These are phyloP conservation scores for Ilyonectria mors-panacis DNA, from an alignment of 2,329 filamentous ascomycete species.

Conservation along the genomic window DNA sequence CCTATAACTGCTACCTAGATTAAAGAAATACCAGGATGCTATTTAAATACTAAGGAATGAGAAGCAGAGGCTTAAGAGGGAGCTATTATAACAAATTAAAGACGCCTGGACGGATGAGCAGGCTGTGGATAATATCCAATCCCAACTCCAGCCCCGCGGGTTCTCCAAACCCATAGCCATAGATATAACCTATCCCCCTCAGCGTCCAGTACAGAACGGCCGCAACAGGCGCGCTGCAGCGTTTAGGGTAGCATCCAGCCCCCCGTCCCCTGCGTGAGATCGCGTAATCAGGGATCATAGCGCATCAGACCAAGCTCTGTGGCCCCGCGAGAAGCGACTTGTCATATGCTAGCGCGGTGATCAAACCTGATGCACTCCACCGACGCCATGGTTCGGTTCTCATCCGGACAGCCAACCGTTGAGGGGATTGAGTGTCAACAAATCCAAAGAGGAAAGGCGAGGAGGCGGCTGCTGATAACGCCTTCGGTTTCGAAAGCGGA, in stretches of 20 bases:
- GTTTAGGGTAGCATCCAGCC: too few relatives aligned
- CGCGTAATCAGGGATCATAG: too few relatives aligned
- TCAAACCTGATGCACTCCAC: too few relatives aligned
- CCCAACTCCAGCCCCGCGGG: constrained; percentile 34
- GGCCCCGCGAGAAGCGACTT: too few relatives aligned
- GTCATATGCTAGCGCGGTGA: too few relatives aligned
- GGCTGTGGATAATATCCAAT: constrained; percentile 40
- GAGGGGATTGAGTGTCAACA: neutral
- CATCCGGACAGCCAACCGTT: neutral
- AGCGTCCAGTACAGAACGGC: constrained; percentile 8
- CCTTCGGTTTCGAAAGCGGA: too few relatives aligned
- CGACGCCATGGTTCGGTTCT: too few relatives aligned
- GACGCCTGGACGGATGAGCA: constrained; percentile 35
- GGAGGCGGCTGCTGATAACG: too few relatives aligned
- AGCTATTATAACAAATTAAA: constrained; percentile 34
- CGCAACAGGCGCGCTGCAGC: too few relatives aligned
- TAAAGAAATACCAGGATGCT: constrained; percentile 11
- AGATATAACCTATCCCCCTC: constrained; percentile 6
- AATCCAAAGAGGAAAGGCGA: neutral
- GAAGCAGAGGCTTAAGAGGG: neutral
- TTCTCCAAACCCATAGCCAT: constrained; percentile 31
- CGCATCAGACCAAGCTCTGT: too few relatives aligned
- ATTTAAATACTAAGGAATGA: neutral
- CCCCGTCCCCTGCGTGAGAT: too few relatives aligned
- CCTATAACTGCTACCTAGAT: neutral